Evolutionary conservation across 139 green algal genomes (phyloP), one percentile per base, ranked within the genome.

Genomic region (Chlorella sp.): DNA sequence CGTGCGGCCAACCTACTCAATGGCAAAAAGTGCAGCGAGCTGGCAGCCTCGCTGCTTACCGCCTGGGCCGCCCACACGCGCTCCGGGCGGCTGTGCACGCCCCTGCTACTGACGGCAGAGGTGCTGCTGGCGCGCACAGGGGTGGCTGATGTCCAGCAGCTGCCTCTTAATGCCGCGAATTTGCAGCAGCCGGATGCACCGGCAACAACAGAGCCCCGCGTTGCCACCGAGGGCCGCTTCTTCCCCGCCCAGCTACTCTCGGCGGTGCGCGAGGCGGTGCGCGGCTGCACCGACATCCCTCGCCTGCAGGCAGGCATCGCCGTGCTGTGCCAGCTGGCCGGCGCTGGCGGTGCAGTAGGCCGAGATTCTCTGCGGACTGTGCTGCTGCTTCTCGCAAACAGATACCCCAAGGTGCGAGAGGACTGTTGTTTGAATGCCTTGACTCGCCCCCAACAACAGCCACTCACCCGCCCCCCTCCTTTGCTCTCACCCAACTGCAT

Each of bases 271-370:
- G 69, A 66, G 8, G 88, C 92, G 71, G 77, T 87, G 9, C 75
- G 78, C 1, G 77, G 77, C 23, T 94, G 89, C 79, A 67, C 33
- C 27, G 93, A 97, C 48, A 83, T 96, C 14, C 45, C 74, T 1
- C 79, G 87, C 29, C 81, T 96, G 65, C 71, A 90, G 46, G 84
- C 87, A 58, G 88, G 75, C 12, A 82, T 75, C 6, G 55, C 51
- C 3, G 59, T 86, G 42, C 72, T 93, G 67, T 87, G 73, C 64
- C 75, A 85, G 48, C 82, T 94, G 51, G 48, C 71, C 8, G 42
- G 58, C 38, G 29, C 76, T 71, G 61, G 72, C 31, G 76, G 69
- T 60, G 74, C 63, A 56, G 82, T 73, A 40, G 36, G 69, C 25
- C 19, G 46, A 8, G 77, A 29, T 12, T 90, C 94, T 2, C 81